A percentile compares a stretch with the other conserved stretches of the same genome.
Conservation (phyloP, 164 flowering plant genomes). For the Dillenia suffruticosa region DNA sequence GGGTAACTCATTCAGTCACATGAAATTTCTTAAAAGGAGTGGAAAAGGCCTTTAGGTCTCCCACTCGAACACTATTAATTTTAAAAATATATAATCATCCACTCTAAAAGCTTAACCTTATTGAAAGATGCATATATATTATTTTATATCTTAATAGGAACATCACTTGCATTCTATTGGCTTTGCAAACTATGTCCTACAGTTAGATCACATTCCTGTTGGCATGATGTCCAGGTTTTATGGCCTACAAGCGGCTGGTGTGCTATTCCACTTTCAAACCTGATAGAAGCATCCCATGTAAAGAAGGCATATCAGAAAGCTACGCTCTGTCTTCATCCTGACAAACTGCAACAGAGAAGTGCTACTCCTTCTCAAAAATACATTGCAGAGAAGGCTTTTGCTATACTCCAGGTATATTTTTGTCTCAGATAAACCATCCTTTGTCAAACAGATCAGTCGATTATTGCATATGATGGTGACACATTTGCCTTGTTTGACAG, state of each 20-base stretch:
- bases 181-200: too few species aligned
- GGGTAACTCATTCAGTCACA: too few species aligned
- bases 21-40: too few species aligned
- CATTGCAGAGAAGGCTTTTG: conserved; percentile 54
- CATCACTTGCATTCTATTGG: too few species aligned
- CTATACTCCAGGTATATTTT: conserved; percentile 63
- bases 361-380: conserved; percentile 49
- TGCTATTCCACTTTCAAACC: conserved; percentile 35
- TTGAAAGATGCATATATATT: too few species aligned
- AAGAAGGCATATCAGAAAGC: conserved; percentile 80
- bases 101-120: too few species aligned
- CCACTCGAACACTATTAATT: too few species aligned
- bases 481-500: conserved; percentile 13
- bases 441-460: background rate
- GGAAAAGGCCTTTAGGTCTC: too few species aligned
- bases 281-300: conserved; percentile 49
- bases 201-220: background rate
- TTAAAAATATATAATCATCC: too few species aligned
- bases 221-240: conserved; percentile 42
- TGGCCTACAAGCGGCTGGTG: conserved; percentile 76
- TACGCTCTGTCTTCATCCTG: conserved; percentile 71
- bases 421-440: background rate
- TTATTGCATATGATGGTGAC: background rate
- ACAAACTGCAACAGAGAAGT: conserved; percentile 79
- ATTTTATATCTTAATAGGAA: too few species aligned